Conservation (phyloP, 805 yeast genomes). For the Isabelozyma heimii region DNA sequence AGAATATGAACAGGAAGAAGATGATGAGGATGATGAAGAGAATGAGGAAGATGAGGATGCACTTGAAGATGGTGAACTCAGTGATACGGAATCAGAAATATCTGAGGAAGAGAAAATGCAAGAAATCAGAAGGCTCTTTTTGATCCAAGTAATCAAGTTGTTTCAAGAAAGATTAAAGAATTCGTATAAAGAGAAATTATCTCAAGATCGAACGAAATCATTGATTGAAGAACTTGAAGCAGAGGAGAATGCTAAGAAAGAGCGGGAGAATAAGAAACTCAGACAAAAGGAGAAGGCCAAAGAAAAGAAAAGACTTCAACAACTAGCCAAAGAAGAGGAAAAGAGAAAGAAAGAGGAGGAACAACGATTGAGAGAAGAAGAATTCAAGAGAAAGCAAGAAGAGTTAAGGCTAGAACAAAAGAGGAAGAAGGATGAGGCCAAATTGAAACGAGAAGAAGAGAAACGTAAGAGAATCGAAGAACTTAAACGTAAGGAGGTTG, state of each 20-base stretch:
- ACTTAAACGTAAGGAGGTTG: conserved; percentile 29
- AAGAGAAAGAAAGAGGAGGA: conserved; percentile 52
- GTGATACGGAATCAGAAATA: conserved; percentile 34
- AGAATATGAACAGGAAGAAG: conserved; percentile 22
- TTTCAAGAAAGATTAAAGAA: conserved; percentile 70
- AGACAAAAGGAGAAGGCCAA: conserved; percentile 66
- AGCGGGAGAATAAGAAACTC: conserved; percentile 62
- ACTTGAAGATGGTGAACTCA: conserved; percentile 39
- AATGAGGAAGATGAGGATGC: conserved; percentile 40
- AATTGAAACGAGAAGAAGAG: conserved; percentile 46
- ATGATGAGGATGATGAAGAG: conserved; percentile 32
- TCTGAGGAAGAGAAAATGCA: conserved; percentile 62
- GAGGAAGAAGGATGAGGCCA: conserved; percentile 36
- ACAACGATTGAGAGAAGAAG: conserved; percentile 39
- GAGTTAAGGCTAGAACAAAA: conserved; percentile 35
- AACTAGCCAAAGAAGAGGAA: conserved; percentile 63
- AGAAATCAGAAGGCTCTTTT: conserved; percentile 78
- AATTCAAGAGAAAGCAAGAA: conserved; percentile 28
- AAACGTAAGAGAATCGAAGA: conserved; percentile 43
- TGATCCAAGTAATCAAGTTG: conserved; percentile 74
- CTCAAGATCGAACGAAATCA: conserved; percentile 66
- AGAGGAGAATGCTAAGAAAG: conserved; percentile 63
- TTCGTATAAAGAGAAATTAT: conserved; percentile 77
- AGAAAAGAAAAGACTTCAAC: conserved; percentile 64
- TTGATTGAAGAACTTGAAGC: conserved; percentile 68